These are phyloP conservation scores for Euphorbia lathyris DNA, from an alignment of 345 rosid species.

Conservation along the genomic window DNA sequence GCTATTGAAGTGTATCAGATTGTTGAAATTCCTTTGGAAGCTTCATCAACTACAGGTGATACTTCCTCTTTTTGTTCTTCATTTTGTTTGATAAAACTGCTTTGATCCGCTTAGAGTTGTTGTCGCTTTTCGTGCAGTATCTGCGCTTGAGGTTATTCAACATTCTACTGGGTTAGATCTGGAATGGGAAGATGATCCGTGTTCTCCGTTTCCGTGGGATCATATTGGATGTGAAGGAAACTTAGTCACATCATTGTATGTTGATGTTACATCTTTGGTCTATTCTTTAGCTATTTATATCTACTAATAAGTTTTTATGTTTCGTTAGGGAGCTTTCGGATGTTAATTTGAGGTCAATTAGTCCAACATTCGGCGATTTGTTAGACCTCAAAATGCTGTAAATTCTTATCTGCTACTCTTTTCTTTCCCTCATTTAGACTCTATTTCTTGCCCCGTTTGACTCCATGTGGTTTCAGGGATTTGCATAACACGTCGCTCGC, in stretches of 20 bases:
- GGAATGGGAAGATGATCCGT: constrained; percentile 91
- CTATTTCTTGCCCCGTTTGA: constrained; percentile 1
- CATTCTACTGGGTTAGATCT: constrained; percentile 72
- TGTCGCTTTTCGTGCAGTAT: constrained; percentile 51
- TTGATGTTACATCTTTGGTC: constrained; percentile 3
- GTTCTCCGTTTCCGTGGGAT: constrained; percentile 73
- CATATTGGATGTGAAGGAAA: constrained; percentile 72
- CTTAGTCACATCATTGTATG: constrained; percentile 72
- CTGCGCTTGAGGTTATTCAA: constrained; percentile 85
- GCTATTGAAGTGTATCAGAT: constrained; percentile 70
- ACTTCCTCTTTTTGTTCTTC: constrained; percentile 1
- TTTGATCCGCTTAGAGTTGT: constrained; percentile 11
- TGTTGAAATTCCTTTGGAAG: constrained; percentile 59
- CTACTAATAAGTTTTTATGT: constrained; percentile 13
- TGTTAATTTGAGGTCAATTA: constrained; percentile 70
- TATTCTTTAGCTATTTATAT: neutral
- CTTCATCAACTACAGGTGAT: constrained; percentile 85
- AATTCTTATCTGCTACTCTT: constrained; percentile 8
- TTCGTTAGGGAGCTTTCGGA: constrained; percentile 63
- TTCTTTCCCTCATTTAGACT: neutral
- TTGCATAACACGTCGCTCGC: constrained; percentile 87
- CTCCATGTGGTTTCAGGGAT: constrained; percentile 46
- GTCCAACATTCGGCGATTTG: constrained; percentile 92
- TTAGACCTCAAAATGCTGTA: constrained; percentile 81
- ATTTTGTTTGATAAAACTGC: constrained; percentile 6